A percentile compares a stretch with the other conserved stretches of the same genome.
Evolutionary conservation across 2,329 filamentous ascomycete species (phyloP).

Genomic region (Tolypocladium pustulatum): DNA sequence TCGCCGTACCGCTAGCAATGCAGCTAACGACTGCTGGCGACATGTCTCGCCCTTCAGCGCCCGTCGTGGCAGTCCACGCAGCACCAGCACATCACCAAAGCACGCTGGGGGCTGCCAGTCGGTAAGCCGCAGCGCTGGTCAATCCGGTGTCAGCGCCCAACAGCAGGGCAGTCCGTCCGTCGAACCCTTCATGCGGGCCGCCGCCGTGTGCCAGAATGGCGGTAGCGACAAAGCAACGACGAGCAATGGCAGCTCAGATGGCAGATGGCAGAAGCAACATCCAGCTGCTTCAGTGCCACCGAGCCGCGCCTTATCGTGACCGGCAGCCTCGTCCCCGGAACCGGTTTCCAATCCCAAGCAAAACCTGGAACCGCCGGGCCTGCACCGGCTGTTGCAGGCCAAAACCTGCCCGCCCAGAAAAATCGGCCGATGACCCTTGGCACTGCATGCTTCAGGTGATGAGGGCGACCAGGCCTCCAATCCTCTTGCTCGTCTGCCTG

Average conservation of each 20-base stretch:
- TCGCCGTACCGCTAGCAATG: constrained; percentile 1
- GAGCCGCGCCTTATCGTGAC: not conserved
- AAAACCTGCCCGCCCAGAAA: not conserved
- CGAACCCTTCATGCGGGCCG: constrained; percentile 2
- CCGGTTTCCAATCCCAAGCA: not conserved
- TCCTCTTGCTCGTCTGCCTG: not conserved
- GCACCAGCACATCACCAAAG: not conserved
- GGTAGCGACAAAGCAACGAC: constrained; percentile 4
- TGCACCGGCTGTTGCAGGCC: not conserved
- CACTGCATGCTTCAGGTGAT: constrained; percentile 1
- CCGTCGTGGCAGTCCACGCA: not conserved
- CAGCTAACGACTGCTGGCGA: not conserved
- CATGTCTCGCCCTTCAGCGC: not conserved
- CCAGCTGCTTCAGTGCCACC: not conserved
- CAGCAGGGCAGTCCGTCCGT: not conserved
- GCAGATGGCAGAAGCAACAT: not conserved
- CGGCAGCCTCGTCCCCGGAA: not conserved
- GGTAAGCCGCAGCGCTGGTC: not conserved
- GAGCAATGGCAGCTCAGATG: not conserved
- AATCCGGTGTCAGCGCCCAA: not conserved
- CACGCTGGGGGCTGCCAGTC: not conserved
- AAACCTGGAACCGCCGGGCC: not conserved
- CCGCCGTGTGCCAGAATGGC: constrained; percentile 3
- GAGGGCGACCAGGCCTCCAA: not conserved
- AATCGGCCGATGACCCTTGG: constrained; percentile 1